Percentiles rank a stretch among this genome's conserved stretches.
Evolutionary conservation across 202 grass and related monocot species (phyloP).

Genomic region (Eragrostis tef): DNA sequence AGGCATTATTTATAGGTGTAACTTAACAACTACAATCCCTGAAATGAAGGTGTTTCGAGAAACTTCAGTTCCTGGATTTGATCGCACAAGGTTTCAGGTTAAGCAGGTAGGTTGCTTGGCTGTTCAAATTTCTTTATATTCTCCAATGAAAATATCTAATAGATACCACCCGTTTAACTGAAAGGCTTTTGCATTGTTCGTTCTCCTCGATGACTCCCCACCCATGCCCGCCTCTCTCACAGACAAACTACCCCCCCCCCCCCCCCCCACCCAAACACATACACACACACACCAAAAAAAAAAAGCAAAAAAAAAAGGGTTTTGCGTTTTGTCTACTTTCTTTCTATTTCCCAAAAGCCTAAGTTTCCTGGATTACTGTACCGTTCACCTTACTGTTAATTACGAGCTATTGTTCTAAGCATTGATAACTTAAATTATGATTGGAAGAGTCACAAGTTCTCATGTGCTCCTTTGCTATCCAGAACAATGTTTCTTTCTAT

Average conservation of each 20-base stretch:
- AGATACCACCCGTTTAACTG: background rate
- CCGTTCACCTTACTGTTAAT: background rate
- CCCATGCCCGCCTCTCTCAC: too few species aligned
- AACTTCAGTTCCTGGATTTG: conserved; percentile 80
- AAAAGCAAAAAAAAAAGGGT: too few species aligned
- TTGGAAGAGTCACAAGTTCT: background rate
- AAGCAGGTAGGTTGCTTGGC: conserved; percentile 68
- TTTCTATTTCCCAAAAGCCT: too few species aligned
- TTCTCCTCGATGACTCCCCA: background rate
- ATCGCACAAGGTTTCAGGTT: conserved; percentile 72
- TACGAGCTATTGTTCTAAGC: background rate
- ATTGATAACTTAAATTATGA: background rate
- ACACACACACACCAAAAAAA: too few species aligned
- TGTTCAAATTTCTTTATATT: conserved; percentile 6
- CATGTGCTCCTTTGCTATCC: background rate
- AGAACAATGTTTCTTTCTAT: conserved; percentile 8
- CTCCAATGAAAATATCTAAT: background rate
- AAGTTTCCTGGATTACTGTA: background rate
- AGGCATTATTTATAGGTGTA: conserved; percentile 80
- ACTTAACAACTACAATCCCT: conserved; percentile 60
- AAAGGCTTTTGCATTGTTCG: background rate
- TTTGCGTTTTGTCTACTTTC: too few species aligned
- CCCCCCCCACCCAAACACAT: too few species aligned
- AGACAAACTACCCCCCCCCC: too few species aligned
- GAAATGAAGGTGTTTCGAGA: conserved; percentile 85